Percentiles rank a stretch among this genome's conserved stretches.
Evolutionary conservation across 768 basidiomycete genomes (phyloP).

Genomic region (Steccherinum ochraceum): DNA sequence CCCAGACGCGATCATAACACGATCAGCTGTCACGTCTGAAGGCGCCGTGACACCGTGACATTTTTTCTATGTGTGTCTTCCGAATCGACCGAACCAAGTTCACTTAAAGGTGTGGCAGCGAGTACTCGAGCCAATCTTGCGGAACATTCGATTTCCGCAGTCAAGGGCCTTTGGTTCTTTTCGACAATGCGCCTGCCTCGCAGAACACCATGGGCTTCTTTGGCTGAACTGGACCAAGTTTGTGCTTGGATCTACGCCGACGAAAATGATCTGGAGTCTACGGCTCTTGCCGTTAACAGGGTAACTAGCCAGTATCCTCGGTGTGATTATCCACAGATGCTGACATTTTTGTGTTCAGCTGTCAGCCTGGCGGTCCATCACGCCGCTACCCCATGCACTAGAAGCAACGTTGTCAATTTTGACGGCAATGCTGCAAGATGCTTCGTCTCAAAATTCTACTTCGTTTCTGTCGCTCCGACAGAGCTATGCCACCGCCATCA

Average conservation of each 20-base stretch:
- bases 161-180: neutral
- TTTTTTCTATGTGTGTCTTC: too few species aligned
- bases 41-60: too few species aligned
- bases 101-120: too few species aligned
- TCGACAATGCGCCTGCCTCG: slow-evolving; percentile 63
- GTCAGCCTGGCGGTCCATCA: slow-evolving; percentile 73
- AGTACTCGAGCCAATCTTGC: too few species aligned
- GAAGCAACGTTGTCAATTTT: slow-evolving; percentile 67
- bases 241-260: slow-evolving; percentile 72
- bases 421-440: slow-evolving; percentile 52
- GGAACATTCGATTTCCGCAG: neutral
- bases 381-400: slow-evolving; percentile 74
- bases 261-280: slow-evolving; percentile 51
- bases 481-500: slow-evolving; percentile 73
- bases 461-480: slow-evolving; percentile 58
- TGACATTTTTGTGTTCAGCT: slow-evolving; percentile 37
- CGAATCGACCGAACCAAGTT: neutral
- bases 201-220: slow-evolving; percentile 71
- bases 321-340: neutral
- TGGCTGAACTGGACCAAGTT: slow-evolving; percentile 66
- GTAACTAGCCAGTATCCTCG: slow-evolving; percentile 33
- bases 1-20: neutral
- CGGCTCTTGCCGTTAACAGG: slow-evolving; percentile 53
- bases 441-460: slow-evolving; percentile 13
- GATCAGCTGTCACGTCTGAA: too few species aligned